A percentile compares a stretch with the other conserved stretches of the same genome.
Evolutionary conservation across 176 grass and related monocot genomes (phyloP).

Genomic region (Echinochloa phyllopogon): DNA sequence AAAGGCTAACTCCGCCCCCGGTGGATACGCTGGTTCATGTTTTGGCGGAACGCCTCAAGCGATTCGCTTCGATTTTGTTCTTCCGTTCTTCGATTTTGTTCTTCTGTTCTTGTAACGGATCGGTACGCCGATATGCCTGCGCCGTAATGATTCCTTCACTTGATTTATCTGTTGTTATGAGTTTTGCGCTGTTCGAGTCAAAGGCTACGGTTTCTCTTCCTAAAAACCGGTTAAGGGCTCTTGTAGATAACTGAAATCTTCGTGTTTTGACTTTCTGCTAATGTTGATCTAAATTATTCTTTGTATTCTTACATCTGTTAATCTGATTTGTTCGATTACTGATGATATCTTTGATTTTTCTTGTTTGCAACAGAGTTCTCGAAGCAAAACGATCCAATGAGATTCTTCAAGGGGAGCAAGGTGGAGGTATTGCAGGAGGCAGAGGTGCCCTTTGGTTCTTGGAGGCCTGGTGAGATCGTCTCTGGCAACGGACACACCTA

Average conservation of each 20-base stretch:
- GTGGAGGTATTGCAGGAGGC: slow-evolving; percentile 67
- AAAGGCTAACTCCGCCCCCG: background rate
- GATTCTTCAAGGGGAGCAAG: slow-evolving; percentile 65
- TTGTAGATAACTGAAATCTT: background rate
- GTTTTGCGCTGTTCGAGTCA: slow-evolving; percentile 4
- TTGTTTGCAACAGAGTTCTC: slow-evolving; percentile 22
- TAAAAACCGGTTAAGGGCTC: background rate
- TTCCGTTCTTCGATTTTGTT: slow-evolving; percentile 8
- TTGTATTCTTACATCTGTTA: background rate
- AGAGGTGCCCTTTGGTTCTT: slow-evolving; percentile 58
- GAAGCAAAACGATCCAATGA: slow-evolving; percentile 42
- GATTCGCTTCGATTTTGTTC: slow-evolving; percentile 18
- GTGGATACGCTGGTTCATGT: background rate
- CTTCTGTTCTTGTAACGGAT: slow-evolving; percentile 24
- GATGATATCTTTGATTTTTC: slow-evolving; percentile 12
- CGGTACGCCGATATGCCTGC: background rate
- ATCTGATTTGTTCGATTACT: slow-evolving; percentile 21
- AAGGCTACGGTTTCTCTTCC: slow-evolving; percentile 3
- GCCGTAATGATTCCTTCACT: background rate
- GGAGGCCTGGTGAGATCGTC: slow-evolving; percentile 70
- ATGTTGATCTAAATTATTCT: background rate
- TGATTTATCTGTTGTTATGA: background rate
- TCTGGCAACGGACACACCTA: slow-evolving; percentile 80
- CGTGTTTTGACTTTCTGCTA: background rate
- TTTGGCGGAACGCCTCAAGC: background rate